phyloP scores from a whole-genome alignment of 176 grass and related monocot genomes.

The Miscanthus lutarioriparius region DNA sequence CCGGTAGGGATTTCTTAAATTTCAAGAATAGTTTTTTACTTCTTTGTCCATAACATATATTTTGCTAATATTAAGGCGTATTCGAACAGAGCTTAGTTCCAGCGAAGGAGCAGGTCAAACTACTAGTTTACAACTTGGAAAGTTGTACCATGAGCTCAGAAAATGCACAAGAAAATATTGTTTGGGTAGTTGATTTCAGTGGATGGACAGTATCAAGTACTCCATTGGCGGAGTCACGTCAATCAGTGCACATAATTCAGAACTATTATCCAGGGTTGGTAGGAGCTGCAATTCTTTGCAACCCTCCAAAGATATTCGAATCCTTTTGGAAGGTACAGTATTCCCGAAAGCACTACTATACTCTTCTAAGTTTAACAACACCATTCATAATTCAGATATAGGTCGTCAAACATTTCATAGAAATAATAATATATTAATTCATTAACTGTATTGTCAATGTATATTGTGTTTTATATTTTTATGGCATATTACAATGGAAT shows the following conservation, averaged over 20 bases:
- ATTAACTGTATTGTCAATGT: not conserved
- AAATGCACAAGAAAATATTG: conserved; percentile 15
- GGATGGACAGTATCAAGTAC: conserved; percentile 45
- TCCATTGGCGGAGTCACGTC: conserved; percentile 28
- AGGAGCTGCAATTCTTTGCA: conserved; percentile 28
- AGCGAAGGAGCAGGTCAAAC: conserved; percentile 39
- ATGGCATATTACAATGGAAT: not conserved
- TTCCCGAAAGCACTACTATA: not conserved
- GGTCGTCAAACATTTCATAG: not conserved
- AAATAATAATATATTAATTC: not conserved
- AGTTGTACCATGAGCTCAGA: conserved; percentile 34
- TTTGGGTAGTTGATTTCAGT: conserved; percentile 45
- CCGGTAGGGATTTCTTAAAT: not conserved
- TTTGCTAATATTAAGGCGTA: not conserved
- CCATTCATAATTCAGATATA: not conserved
- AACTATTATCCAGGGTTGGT: conserved; percentile 56
- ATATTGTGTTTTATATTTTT: not conserved
- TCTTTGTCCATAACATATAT: not conserved
- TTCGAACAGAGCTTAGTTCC: conserved; percentile 31
- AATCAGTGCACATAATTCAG: conserved; percentile 45
- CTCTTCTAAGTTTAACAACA: not conserved
- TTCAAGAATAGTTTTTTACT: not conserved
- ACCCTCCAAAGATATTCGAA: conserved; percentile 60
- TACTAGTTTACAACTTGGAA: conserved; percentile 52
- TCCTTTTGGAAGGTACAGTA: conserved; percentile 56